Base-by-base conservation (phyloP, 1,139 yeast species). In the Saccharomyces uvarum region DNA sequence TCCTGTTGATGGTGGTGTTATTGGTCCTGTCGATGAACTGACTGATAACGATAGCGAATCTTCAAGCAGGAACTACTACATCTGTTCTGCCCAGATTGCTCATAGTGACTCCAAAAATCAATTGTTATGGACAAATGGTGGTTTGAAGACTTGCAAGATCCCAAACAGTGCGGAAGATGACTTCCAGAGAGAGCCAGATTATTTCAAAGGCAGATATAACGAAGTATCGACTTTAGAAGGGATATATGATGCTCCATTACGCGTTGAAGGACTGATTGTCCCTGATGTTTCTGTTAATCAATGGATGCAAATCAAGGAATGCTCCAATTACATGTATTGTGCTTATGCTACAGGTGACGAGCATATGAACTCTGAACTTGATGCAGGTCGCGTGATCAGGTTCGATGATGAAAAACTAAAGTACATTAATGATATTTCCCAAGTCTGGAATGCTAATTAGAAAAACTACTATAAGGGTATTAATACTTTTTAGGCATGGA, bases 51-150 rank as follows among this genome's bases (percentile, higher is more conserved):
- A 24, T 26, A 11, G 24, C 19, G 31, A 16, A 14, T 2, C 8
- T 13, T 72, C 5, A 57, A 61, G 3, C 28, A 63, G 54, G 46
- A 66, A 48, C 65, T 50, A 54, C 29, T 65, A 79, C 0, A 70
- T 84, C 5, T 84, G 90, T 62, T 79, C 86, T 0, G 76, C 83
- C 1, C 90, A 85, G 65, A 88, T 89, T 0, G 88, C 86, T 0
- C 91, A 85, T 67, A 65, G 82, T 0, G 70, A 73, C 54, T 70
- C 70, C 24, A 81, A 82, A 4, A 72, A 73, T 49, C 59, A 68
- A 7, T 65, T 84, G 28, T 60, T 84, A 13, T 85, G 90, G 89
- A 76, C 84, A 53, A 84, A 84, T 62, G 84, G 89, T 2, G 90
- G 90, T 0, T 79, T 83, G 61, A 70, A 76, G 29, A 80, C 71